These are phyloP conservation scores for Ceratocystis eucalypticola DNA, from an alignment of 2,329 filamentous ascomycete species.

Conservation along the genomic window DNA sequence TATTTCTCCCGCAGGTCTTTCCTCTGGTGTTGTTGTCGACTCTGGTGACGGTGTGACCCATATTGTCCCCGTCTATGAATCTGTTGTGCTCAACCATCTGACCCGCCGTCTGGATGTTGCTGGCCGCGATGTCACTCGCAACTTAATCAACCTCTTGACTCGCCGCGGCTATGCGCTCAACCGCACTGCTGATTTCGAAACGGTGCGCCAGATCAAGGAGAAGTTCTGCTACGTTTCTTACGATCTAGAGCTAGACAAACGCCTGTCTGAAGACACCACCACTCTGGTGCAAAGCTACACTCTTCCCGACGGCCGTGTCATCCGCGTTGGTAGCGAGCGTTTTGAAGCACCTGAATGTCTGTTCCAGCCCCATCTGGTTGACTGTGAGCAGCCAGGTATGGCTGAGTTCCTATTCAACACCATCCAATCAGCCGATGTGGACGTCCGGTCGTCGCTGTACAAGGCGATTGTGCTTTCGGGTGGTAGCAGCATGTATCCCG, in stretches of 20 bases:
- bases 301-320: conserved; percentile 87
- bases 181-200: conserved; percentile 97
- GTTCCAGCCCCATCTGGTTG: conserved; percentile 95
- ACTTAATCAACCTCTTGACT: conserved; percentile 86
- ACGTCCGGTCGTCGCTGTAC: conserved; percentile 85
- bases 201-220: conserved; percentile 97
- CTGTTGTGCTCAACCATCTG: conserved; percentile 91
- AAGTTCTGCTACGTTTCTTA: conserved; percentile 99
- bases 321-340: conserved; percentile 88
- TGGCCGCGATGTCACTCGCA: conserved; percentile 93
- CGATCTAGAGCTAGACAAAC: conserved; percentile 90
- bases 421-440: conserved; percentile 89
- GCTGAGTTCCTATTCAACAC: conserved; percentile 98
- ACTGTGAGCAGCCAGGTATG: conserved; percentile 93
- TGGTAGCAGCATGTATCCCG: conserved; percentile 97
- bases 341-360: conserved; percentile 97
- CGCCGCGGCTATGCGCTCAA: conserved; percentile 93
- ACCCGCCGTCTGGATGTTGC: conserved; percentile 89
- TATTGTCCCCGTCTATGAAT: conserved; percentile 97
- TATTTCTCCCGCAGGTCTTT: conserved; percentile 46
- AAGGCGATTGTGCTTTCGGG: conserved; percentile 95
- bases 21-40: conserved; percentile 93
- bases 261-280: conserved; percentile 91
- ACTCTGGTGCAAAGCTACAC: conserved; percentile 97
- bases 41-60: conserved; percentile 97